phyloP scores from a whole-genome alignment of 129 eudicot genomes.

The Chrysanthemum makinoi region DNA sequence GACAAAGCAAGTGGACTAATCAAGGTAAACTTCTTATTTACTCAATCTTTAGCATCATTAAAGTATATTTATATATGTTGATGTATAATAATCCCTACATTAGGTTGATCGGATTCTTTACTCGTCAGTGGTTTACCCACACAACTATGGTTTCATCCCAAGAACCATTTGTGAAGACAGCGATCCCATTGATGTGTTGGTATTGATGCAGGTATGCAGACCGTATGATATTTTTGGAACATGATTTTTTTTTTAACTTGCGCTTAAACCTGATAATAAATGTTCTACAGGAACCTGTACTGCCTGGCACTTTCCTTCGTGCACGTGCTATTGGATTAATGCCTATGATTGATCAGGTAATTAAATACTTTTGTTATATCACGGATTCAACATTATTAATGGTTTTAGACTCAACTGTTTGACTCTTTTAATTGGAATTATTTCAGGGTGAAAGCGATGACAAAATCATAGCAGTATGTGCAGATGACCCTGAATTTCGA shows the following conservation, averaged over 20 bases:
- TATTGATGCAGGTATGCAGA: slow-evolving; percentile 81
- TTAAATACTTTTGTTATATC: neutral
- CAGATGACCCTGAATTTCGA: slow-evolving; percentile 96
- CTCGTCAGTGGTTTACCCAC: slow-evolving; percentile 97
- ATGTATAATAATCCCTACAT: slow-evolving; percentile 11
- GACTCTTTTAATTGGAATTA: neutral
- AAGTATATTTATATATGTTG: neutral
- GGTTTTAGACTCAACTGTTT: neutral
- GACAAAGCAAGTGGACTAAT: slow-evolving; percentile 87
- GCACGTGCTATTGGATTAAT: slow-evolving; percentile 96
- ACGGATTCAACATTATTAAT: neutral
- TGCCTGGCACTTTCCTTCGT: slow-evolving; percentile 86
- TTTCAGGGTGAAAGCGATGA: slow-evolving; percentile 91
- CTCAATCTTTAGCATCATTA: neutral
- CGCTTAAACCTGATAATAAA: slow-evolving; percentile 5
- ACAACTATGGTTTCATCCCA: slow-evolving; percentile 94
- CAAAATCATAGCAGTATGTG: slow-evolving; percentile 97
- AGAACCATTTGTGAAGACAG: slow-evolving; percentile 90
- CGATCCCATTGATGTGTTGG: slow-evolving; percentile 93
- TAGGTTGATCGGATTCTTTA: slow-evolving; percentile 94
- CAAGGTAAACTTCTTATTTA: slow-evolving; percentile 48
- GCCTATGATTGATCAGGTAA: slow-evolving; percentile 99
- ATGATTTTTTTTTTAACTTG: slow-evolving; percentile 8
- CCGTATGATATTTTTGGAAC: neutral
- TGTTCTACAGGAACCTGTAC: slow-evolving; percentile 77